Conservation (phyloP, 176 grass and related monocot genomes). For the Triticum dicoccoides region DNA sequence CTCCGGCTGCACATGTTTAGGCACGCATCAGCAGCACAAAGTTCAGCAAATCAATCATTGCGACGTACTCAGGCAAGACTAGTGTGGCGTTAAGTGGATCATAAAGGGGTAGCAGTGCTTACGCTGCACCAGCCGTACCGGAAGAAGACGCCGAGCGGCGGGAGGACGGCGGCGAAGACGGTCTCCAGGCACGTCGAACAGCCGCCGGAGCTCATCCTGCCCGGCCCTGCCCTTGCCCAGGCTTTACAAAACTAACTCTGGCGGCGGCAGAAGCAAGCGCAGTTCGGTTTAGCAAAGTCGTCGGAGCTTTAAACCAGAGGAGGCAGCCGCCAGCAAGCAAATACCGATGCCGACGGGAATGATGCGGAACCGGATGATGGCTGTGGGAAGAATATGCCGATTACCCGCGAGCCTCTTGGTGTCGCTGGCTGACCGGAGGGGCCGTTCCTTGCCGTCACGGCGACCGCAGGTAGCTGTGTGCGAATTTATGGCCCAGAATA, state of each 20-base stretch:
- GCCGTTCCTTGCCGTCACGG: no score
- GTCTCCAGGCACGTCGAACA: slow-evolving; percentile 62
- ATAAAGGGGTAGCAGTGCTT: neutral
- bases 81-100: neutral
- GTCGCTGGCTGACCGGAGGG: neutral
- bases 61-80: neutral
- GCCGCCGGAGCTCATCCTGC: slow-evolving; percentile 44
- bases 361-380: slow-evolving; percentile 25
- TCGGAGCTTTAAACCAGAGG: slow-evolving; percentile 10
- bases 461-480: no score
- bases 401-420: neutral
- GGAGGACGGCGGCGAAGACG: slow-evolving; percentile 57
- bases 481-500: no score
- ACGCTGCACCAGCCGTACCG: slow-evolving; percentile 78
- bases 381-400: slow-evolving; percentile 25
- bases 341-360: neutral
- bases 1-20: slow-evolving; percentile 20
- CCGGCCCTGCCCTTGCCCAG: no score
- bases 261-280: no score
- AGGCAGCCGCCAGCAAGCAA: neutral
- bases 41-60: neutral
- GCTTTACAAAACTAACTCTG: no score
- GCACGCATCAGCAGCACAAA: neutral
- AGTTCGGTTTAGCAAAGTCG: neutral
- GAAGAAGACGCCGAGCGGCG: slow-evolving; percentile 81